Evolutionary conservation across 2,329 filamentous ascomycete species (phyloP).

Genomic region (Blastomyces emzantsi): DNA sequence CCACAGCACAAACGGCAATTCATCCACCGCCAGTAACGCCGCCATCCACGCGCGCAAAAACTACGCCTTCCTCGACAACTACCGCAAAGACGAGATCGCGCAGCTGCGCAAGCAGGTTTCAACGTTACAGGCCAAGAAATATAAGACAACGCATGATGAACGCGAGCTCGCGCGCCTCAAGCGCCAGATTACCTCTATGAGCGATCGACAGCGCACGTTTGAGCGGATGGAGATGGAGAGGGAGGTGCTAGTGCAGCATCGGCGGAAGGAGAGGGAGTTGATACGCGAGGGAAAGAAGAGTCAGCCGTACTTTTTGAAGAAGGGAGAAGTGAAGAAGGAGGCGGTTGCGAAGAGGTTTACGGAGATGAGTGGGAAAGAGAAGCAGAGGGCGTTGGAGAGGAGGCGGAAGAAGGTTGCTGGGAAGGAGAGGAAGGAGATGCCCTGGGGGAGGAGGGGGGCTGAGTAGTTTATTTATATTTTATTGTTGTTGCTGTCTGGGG

Average conservation of each 20-base stretch:
- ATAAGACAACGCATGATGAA: slow-evolving; percentile 58
- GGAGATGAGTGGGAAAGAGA: slow-evolving; percentile 74
- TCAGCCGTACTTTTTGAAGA: slow-evolving; percentile 86
- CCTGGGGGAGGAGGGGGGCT: slow-evolving; percentile 42
- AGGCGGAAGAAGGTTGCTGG: slow-evolving; percentile 79
- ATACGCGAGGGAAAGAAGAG: slow-evolving; percentile 72
- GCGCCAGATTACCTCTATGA: slow-evolving; percentile 65
- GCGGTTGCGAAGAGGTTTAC: slow-evolving; percentile 70
- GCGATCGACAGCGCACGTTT: slow-evolving; percentile 64
- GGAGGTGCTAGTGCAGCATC: slow-evolving; percentile 64
- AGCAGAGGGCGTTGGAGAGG: slow-evolving; percentile 75
- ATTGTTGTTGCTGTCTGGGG: not conserved
- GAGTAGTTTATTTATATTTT: slow-evolving; percentile 4
- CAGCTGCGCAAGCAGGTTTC: slow-evolving; percentile 44
- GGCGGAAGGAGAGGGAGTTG: slow-evolving; percentile 71
- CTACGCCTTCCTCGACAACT: slow-evolving; percentile 82
- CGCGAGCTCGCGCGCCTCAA: slow-evolving; percentile 61
- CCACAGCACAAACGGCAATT: slow-evolving; percentile 24
- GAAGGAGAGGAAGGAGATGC: slow-evolving; percentile 75
- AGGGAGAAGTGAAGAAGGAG: slow-evolving; percentile 81
- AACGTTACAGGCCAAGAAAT: slow-evolving; percentile 30
- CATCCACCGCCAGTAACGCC: slow-evolving; percentile 41
- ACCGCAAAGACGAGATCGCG: slow-evolving; percentile 73
- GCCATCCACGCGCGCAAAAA: slow-evolving; percentile 49
- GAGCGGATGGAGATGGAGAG: slow-evolving; percentile 60